phyloP scores from a whole-genome alignment of 495 filamentous ascomycete genomes.

The Articulospora tetracladia region DNA sequence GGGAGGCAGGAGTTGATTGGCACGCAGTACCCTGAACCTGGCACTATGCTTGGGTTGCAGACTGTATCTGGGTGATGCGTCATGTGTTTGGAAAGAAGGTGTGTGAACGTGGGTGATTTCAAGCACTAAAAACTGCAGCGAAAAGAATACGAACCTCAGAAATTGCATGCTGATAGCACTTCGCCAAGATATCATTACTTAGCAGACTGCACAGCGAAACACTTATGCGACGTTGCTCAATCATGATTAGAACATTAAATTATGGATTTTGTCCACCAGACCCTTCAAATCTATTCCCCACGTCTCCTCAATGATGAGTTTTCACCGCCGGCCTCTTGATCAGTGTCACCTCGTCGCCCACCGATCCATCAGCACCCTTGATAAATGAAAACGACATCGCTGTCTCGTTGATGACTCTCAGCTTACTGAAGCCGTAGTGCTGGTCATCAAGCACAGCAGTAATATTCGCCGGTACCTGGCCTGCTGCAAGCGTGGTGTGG shows the following conservation, averaged over 20 bases:
- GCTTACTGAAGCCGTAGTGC: slow-evolving; percentile 46
- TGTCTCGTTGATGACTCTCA: slow-evolving; percentile 40
- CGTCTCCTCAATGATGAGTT: neutral
- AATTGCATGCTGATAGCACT: too few relatives aligned
- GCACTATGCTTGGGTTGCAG: neutral
- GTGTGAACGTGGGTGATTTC: too few relatives aligned
- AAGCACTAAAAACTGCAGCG: too few relatives aligned
- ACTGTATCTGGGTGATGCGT: neutral
- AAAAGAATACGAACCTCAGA: too few relatives aligned
- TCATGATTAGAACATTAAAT: too few relatives aligned
- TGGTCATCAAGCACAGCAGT: slow-evolving; percentile 42
- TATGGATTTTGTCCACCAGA: neutral
- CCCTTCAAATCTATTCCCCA: neutral
- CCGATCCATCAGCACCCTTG: slow-evolving; percentile 36
- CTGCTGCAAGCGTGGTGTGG: slow-evolving; percentile 30
- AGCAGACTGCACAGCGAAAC: too few relatives aligned
- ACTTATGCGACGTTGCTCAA: too few relatives aligned
- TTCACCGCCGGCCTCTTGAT: slow-evolving; percentile 25
- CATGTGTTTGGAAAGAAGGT: too few relatives aligned
- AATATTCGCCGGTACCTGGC: slow-evolving; percentile 32
- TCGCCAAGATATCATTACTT: too few relatives aligned
- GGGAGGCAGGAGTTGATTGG: neutral
- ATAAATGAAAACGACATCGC: slow-evolving; percentile 43
- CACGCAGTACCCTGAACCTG: neutral
- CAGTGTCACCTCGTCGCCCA: slow-evolving; percentile 41